Percentiles rank a stretch among this genome's conserved stretches.
phyloP scores from a whole-genome alignment of 2,329 filamentous ascomycete species.

The Orbilia javanica region DNA sequence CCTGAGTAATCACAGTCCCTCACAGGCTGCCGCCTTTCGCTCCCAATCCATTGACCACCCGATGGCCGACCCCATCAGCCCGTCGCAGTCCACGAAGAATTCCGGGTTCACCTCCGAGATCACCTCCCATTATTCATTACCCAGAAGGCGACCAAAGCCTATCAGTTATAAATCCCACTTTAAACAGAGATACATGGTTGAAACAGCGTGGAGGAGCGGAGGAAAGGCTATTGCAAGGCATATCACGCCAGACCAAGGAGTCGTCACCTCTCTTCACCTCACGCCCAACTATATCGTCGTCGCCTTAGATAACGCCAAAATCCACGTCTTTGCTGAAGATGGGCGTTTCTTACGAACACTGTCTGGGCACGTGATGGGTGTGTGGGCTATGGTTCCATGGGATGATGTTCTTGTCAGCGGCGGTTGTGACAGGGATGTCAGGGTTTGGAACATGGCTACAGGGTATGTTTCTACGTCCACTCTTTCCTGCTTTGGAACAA shows the following conservation, averaged over 20 bases:
- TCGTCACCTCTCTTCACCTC: constrained; percentile 93
- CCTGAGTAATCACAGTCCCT: constrained; percentile 60
- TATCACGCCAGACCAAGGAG: constrained; percentile 95
- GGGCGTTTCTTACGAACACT: constrained; percentile 89
- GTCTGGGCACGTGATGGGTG: constrained; percentile 97
- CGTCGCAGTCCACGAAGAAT: constrained; percentile 43
- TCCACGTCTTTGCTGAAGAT: constrained; percentile 95
- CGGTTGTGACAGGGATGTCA: constrained; percentile 94
- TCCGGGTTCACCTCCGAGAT: constrained; percentile 62
- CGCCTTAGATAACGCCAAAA: constrained; percentile 96
- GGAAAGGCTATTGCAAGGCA: constrained; percentile 85
- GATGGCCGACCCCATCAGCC: constrained; percentile 47
- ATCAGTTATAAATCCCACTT: constrained; percentile 96
- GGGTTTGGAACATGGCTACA: constrained; percentile 95
- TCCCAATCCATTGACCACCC: constrained; percentile 48
- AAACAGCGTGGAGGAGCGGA: constrained; percentile 94
- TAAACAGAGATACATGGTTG: constrained; percentile 96
- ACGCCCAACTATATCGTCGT: constrained; percentile 98
- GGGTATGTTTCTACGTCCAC: constrained; percentile 72
- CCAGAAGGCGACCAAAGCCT: constrained; percentile 72
- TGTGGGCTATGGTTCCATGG: constrained; percentile 99
- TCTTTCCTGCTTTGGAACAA: background rate
- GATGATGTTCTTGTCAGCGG: constrained; percentile 94
- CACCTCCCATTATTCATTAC: constrained; percentile 61
- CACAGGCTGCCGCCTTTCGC: constrained; percentile 53